Base-by-base conservation (phyloP, 495 filamentous ascomycete species). In the Talaromyces ruber region DNA sequence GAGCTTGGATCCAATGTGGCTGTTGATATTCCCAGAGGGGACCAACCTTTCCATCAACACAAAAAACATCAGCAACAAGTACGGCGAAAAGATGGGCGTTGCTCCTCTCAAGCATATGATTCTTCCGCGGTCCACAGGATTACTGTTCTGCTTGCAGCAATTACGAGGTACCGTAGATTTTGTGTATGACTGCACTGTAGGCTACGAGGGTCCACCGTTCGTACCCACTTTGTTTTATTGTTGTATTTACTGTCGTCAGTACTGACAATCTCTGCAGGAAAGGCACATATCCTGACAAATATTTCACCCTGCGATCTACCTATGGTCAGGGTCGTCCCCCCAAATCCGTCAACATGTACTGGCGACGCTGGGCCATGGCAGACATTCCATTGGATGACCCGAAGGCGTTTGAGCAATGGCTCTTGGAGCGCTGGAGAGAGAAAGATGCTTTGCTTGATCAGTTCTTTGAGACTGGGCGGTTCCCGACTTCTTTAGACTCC, bases 321-420 rank as follows among this genome's bases (percentile, higher is more conserved):
- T 88, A 83, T 63, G 73, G 85, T 14, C 81, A 87, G 71, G 86
- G 86, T 37, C 79, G 84, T n/a, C 82, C 84, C 4, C 86, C 86
- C 22, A 87, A 84, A 58, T 87, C 83, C 6, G 84, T 89, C 58
- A 88, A 88, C 65, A 85, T 88, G 82, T 79, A 88, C 70, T 89
- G 86, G 86, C 76, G 86, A 50, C 78, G 86, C 18, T 87, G 86
- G 64, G 67, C 76, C 14, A 68, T 87, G 25, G 71, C 79, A 12
- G 72, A 77, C 3, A 86, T 89, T 32, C 86, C 86, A n/a, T 64
- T 86, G 4, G 76, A 85, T 55, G 79, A 88, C 63, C 72, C 74
- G 6, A 71, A 81, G 45, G 74, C 72, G 12, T 88, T 89, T 64
- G 79, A 82, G 52, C 66, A 69, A 21, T 89, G 86, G 86, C 68